These are phyloP conservation scores for Tylopilus felleus DNA, from an alignment of 768 basidiomycete genomes.

Conservation along the genomic window DNA sequence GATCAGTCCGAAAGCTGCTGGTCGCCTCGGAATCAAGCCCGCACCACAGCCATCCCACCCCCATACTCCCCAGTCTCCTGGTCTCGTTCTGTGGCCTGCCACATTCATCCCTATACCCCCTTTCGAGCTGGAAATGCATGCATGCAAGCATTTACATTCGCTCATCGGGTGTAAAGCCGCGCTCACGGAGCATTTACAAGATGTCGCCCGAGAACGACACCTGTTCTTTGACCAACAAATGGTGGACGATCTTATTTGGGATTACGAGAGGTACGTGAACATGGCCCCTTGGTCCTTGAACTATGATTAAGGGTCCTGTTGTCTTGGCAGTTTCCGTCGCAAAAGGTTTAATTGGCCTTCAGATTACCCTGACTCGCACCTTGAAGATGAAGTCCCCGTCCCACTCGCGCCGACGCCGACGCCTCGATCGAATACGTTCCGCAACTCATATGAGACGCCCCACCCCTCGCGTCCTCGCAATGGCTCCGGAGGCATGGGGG, in stretches of 20 bases:
- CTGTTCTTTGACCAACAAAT: constrained; percentile 18
- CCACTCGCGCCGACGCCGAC: constrained; percentile 23
- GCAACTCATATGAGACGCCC: constrained; percentile 17
- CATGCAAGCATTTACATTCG: constrained; percentile 65
- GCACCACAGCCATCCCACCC: constrained; percentile 20
- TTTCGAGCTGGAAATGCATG: constrained; percentile 68
- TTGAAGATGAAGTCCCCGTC: constrained; percentile 22
- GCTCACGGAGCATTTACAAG: constrained; percentile 46
- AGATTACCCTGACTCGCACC: constrained; percentile 36
- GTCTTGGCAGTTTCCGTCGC: constrained; percentile 54
- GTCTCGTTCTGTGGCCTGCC: constrained; percentile 56
- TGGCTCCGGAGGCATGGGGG: constrained; percentile 12
- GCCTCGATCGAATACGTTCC: constrained; percentile 20
- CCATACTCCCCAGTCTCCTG: constrained; percentile 52
- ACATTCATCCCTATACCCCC: constrained; percentile 58
- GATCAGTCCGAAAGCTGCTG: constrained; percentile 37
- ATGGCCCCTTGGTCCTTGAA: too few species aligned
- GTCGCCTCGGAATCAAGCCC: constrained; percentile 34
- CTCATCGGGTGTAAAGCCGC: constrained; percentile 62
- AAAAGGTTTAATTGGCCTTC: constrained; percentile 68
- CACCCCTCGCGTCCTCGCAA: constrained; percentile 8
- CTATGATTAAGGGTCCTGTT: constrained; percentile 8
- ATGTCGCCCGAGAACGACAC: constrained; percentile 27
- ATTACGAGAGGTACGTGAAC: constrained; percentile 34
- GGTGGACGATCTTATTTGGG: constrained; percentile 33